Percentiles rank a stretch among this genome's conserved stretches.
Conservation (phyloP, 768 basidiomycete genomes). For the Suillus occidentalis region DNA sequence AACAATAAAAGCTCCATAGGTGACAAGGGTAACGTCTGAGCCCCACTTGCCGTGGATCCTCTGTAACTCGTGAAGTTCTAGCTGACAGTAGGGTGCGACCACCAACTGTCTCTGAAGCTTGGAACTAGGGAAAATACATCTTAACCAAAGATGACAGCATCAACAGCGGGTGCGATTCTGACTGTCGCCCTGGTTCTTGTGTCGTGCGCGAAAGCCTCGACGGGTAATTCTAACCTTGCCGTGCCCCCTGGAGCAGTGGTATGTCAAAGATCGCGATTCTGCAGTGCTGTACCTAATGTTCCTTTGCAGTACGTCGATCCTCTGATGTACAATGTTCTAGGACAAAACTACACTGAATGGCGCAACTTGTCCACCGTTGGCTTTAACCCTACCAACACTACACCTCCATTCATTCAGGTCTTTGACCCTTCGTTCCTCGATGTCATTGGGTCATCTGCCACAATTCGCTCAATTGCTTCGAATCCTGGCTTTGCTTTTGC, state of each 20-base stretch:
- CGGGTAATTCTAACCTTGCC: background rate
- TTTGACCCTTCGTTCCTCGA: conserved; percentile 55
- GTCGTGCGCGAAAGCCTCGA: background rate
- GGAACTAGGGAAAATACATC: background rate
- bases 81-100: background rate
- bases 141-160: conserved; percentile 6
- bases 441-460: conserved; percentile 57
- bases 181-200: conserved; percentile 3
- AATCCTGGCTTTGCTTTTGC: conserved; percentile 68
- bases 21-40: background rate
- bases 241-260: conserved; percentile 25
- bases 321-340: conserved; percentile 51
- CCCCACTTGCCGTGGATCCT: conserved; percentile 1
- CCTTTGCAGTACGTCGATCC: conserved; percentile 48
- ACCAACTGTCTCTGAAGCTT: background rate
- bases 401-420: conserved; percentile 60
- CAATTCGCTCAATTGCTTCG: conserved; percentile 58
- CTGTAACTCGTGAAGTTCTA: background rate
- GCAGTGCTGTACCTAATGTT: background rate
- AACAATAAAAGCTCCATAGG: conserved; percentile 7
- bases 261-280: background rate
- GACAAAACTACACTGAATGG: conserved; percentile 40
- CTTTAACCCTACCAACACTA: conserved; percentile 62
- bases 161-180: conserved; percentile 2
- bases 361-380: conserved; percentile 39